Evolutionary conservation across 805 yeast species (phyloP).

Genomic region (Suhomyces faveliae): DNA sequence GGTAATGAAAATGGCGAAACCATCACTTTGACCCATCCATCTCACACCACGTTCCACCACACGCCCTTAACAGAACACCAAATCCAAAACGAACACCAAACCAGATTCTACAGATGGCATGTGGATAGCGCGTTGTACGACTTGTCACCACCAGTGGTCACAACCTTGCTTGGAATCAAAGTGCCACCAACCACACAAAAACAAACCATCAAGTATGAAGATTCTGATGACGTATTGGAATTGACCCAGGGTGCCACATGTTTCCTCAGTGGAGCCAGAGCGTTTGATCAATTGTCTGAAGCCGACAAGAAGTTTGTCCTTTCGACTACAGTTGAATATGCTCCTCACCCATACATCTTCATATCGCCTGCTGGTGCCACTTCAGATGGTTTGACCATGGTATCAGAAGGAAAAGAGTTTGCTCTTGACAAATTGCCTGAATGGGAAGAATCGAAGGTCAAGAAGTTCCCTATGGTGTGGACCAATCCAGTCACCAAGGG

Average conservation of each 20-base stretch:
- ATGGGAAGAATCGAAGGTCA: slow-evolving; percentile 79
- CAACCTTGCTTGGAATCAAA: slow-evolving; percentile 78
- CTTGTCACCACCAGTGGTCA: slow-evolving; percentile 80
- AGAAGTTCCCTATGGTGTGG: slow-evolving; percentile 85
- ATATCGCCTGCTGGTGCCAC: slow-evolving; percentile 81
- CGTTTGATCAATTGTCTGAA: slow-evolving; percentile 62
- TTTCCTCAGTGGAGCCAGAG: slow-evolving; percentile 80
- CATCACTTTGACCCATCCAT: slow-evolving; percentile 73
- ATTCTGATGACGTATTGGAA: slow-evolving; percentile 58
- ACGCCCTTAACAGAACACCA: slow-evolving; percentile 61
- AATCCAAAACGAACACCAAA: slow-evolving; percentile 55
- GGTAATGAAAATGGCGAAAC: slow-evolving; percentile 64
- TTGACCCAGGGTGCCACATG: slow-evolving; percentile 87
- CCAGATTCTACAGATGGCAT: slow-evolving; percentile 92
- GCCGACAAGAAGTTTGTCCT: slow-evolving; percentile 76
- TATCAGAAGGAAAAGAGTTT: slow-evolving; percentile 71
- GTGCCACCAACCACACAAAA: slow-evolving; percentile 70
- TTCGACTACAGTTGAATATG: slow-evolving; percentile 78
- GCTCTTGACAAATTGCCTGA: slow-evolving; percentile 68
- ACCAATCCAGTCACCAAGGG: slow-evolving; percentile 83
- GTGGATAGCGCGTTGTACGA: slow-evolving; percentile 88
- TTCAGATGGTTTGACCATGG: slow-evolving; percentile 84
- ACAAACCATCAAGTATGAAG: slow-evolving; percentile 59
- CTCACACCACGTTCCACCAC: slow-evolving; percentile 79
- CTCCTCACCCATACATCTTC: slow-evolving; percentile 89